Percentiles rank a stretch among this genome's conserved stretches.
Conservation (phyloP, 2,329 filamentous ascomycete genomes). For the Ophiocordyceps sinensis region DNA sequence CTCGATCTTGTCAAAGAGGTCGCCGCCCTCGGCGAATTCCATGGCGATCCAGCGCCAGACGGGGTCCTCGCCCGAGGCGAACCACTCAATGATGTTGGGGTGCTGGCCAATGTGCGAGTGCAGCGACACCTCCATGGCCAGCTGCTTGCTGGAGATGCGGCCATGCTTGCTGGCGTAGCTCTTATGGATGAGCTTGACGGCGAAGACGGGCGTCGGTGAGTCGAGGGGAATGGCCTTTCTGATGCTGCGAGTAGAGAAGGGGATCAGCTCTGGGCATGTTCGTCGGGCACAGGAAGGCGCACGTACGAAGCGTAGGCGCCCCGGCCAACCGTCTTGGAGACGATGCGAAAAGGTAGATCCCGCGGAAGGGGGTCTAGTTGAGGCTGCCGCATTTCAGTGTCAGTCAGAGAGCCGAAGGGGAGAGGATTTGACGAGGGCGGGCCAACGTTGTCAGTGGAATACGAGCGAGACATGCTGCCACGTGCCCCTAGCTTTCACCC, state of each 20-base stretch:
- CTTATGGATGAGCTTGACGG: conserved; percentile 98
- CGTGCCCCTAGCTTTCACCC: no score
- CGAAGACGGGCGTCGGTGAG: conserved; percentile 62
- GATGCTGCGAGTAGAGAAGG: conserved; percentile 40
- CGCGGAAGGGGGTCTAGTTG: conserved; percentile 75
- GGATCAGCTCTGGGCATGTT: neutral
- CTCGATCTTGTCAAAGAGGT: conserved; percentile 98
- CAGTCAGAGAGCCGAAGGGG: neutral
- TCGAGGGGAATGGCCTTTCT: conserved; percentile 79
- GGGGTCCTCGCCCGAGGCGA: conserved; percentile 70
- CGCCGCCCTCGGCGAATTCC: conserved; percentile 90
- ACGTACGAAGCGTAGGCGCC: conserved; percentile 92
- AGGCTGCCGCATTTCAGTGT: conserved; percentile 38
- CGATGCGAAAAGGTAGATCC: conserved; percentile 81
- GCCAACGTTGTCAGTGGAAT: no score
- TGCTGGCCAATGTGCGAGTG: conserved; percentile 83
- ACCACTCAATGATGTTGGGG: conserved; percentile 87
- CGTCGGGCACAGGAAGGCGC: neutral
- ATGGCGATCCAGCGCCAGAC: conserved; percentile 96
- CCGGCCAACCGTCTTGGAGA: conserved; percentile 92
- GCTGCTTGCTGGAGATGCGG: conserved; percentile 75
- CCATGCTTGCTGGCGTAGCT: conserved; percentile 83
- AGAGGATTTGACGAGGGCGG: no score
- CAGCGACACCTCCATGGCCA: conserved; percentile 80
- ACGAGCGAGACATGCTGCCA: no score